Conservation (phyloP, 805 yeast genomes). For the Candida maesae region DNA sequence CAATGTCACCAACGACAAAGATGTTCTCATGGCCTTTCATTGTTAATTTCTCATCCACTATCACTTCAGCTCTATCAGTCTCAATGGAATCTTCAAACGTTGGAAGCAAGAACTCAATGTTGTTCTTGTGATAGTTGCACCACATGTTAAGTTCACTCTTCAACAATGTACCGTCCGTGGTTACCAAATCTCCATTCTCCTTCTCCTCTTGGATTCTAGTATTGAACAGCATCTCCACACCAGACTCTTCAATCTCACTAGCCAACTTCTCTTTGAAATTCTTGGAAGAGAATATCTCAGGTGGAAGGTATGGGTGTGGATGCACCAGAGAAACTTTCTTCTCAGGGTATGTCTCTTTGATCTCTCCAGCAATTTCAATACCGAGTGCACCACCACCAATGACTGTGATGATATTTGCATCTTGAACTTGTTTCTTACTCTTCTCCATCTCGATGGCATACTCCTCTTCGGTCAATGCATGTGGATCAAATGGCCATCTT, state of each 20-base stretch:
- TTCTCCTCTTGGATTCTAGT: conserved; percentile 30
- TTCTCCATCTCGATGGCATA: conserved; percentile 41
- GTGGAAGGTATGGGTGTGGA: conserved; percentile 40
- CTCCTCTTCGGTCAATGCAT: conserved; percentile 34
- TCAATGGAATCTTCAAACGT: conserved; percentile 25
- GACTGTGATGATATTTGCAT: conserved; percentile 37
- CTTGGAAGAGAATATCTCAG: conserved; percentile 30
- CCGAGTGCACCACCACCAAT: conserved; percentile 55
- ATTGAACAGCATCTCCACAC: conserved; percentile 28
- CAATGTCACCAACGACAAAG: conserved; percentile 37
- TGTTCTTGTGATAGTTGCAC: conserved; percentile 35
- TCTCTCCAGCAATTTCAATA: conserved; percentile 47
- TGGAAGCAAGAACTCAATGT: conserved; percentile 29
- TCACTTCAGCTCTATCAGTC: conserved; percentile 20
- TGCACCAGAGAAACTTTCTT: conserved; percentile 38
- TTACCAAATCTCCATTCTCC: conserved; percentile 21
- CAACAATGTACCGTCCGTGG: conserved; percentile 27
- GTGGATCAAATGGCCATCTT: conserved; percentile 52
- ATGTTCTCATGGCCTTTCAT: conserved; percentile 26
- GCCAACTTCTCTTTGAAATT: conserved; percentile 19
- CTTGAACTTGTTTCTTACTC: conserved; percentile 30
- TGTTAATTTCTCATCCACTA: conserved; percentile 26
- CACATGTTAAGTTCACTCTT: conserved; percentile 33
- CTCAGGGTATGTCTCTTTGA: conserved; percentile 35
- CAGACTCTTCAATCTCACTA: conserved; percentile 17